These are phyloP conservation scores for Rhizopogon rudus DNA, from an alignment of 768 basidiomycete species.

Conservation along the genomic window DNA sequence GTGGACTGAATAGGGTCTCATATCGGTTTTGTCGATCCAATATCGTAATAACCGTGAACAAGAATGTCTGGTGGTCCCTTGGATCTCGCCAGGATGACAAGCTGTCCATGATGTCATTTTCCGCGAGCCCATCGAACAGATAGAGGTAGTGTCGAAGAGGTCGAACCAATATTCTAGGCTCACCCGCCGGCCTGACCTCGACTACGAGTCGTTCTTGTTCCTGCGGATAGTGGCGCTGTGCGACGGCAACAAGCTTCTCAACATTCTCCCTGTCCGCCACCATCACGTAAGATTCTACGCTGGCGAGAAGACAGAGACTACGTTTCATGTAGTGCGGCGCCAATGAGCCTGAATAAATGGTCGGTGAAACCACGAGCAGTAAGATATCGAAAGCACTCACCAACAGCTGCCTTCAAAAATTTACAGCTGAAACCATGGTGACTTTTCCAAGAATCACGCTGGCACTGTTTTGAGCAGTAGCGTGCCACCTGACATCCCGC, in stretches of 20 bases:
- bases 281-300: not conserved
- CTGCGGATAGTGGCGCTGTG: not conserved
- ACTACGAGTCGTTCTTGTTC: not conserved
- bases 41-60: not conserved
- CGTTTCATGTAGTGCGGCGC: not conserved
- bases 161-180: not conserved
- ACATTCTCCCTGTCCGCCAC: not conserved
- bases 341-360: not conserved
- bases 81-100: not conserved
- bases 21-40: not conserved
- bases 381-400: not conserved
- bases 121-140: not conserved
- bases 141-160: not conserved
- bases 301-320: not conserved
- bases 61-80: not conserved
- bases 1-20: not conserved
- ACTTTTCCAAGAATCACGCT: not conserved
- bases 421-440: not conserved
- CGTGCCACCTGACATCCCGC: not conserved
- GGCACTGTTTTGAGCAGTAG: not conserved
- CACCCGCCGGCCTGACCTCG: not conserved
- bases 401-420: not conserved
- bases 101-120: not conserved
- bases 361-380: not conserved
- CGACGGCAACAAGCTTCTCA: not conserved